A percentile compares a stretch with the other conserved stretches of the same genome.
Evolutionary conservation across 768 basidiomycete genomes (phyloP).

Genomic region (Floccularia luteovirens): DNA sequence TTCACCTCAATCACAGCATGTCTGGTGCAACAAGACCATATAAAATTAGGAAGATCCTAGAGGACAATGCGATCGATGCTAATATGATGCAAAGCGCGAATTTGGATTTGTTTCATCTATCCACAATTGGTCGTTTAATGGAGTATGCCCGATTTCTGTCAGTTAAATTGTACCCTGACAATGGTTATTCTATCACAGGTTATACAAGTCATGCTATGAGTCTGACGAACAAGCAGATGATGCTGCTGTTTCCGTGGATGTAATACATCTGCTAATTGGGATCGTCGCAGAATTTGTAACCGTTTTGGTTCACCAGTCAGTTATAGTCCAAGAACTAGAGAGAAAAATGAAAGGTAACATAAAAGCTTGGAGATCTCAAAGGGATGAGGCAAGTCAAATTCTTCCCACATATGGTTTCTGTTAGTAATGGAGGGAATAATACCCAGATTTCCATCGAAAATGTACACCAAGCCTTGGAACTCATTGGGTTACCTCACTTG

Average conservation of each 20-base stretch:
- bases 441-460: slow-evolving; percentile 38
- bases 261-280: slow-evolving; percentile 36
- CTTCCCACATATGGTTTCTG: slow-evolving; percentile 1
- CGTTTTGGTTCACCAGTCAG: slow-evolving; percentile 39
- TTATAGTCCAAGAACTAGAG: slow-evolving; percentile 55
- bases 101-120: slow-evolving; percentile 42
- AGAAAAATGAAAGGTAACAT: slow-evolving; percentile 45
- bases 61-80: slow-evolving; percentile 35
- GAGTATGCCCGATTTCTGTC: slow-evolving; percentile 19
- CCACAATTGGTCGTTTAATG: slow-evolving; percentile 27
- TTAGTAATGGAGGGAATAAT: slow-evolving; percentile 1
- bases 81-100: slow-evolving; percentile 30
- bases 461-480: slow-evolving; percentile 41
- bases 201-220: slow-evolving; percentile 10
- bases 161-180: too few species aligned
- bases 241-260: slow-evolving; percentile 37
- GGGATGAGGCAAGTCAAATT: slow-evolving; percentile 27
- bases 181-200: slow-evolving; percentile 4
- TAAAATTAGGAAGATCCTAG: slow-evolving; percentile 21
- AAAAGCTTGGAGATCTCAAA: slow-evolving; percentile 49
- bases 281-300: slow-evolving; percentile 44
- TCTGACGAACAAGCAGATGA: slow-evolving; percentile 7
- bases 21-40: slow-evolving; percentile 11
- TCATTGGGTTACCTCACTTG: slow-evolving; percentile 29
- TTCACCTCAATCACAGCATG: slow-evolving; percentile 1